Evolutionary conservation across 768 basidiomycete species (phyloP), one percentile per base, ranked within the genome.

Genomic region (Naganishia randhawae): DNA sequence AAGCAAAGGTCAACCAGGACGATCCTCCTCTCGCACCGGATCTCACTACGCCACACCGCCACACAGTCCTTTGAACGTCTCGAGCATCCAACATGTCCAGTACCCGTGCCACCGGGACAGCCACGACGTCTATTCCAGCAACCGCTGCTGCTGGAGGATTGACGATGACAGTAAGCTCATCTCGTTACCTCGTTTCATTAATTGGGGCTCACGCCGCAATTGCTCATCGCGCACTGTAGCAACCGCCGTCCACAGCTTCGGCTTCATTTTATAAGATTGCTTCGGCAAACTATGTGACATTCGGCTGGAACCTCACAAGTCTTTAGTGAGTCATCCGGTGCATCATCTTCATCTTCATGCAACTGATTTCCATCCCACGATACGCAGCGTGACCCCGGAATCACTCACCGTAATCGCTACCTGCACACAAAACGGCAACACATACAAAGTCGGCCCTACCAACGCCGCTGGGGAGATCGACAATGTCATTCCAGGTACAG

Each of bases 211-310:
- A n/a, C n/a, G n/a, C n/a, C n/a, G n/a, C n/a, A n/a, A n/a, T n/a
- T n/a, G n/a, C n/a, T n/a, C n/a, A n/a, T 29, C 11, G 25, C 27
- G 19, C n/a, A n/a, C n/a, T n/a, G 25, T 50, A 71, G 70, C 85
- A 90, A 76, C 93, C 93, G 0, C 89, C 90, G 0, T 85, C 87
- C 71, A 89, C 89, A 10, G 83, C 81, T 35, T 85, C 86, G 37
- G 88, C 89, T 2, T 90, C 91, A 27, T 95, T 86, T 83, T 95
- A 86, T 83, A 92, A 93, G 84, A 89, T 96, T 76, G 89, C 91
- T 0, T 81, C 82, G 0, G 83, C 82, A 57, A 84, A 90, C 71
- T 81, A 83, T 69, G 86, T 96, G 76, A 95, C 92, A 25, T 91
- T 96, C 78, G 93, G 84, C 13, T 96, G 92, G 94, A 92, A 91